phyloP scores from a whole-genome alignment of 2,329 filamentous ascomycete species.

The Colletotrichum acutatum region DNA sequence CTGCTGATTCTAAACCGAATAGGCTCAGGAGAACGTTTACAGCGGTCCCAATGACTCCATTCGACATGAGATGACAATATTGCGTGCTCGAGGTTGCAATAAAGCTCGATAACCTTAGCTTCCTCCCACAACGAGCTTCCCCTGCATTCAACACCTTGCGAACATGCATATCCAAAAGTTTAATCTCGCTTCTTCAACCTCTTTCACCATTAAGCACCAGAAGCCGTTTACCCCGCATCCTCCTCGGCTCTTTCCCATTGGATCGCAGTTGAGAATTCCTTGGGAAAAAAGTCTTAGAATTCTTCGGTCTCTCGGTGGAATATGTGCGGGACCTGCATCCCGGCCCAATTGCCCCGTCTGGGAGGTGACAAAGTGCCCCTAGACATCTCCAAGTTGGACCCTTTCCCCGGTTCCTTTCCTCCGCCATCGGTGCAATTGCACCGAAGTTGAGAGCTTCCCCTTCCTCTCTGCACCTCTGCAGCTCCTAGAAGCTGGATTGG shows the following conservation, averaged over 20 bases:
- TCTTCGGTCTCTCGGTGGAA: conserved; percentile 22
- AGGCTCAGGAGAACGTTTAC: background rate
- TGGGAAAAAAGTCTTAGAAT: background rate
- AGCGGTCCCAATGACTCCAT: background rate
- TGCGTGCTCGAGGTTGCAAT: conserved; percentile 18
- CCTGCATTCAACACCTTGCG: conserved; percentile 2
- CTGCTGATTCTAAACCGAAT: background rate
- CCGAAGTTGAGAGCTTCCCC: conserved; percentile 9
- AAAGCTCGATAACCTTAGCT: background rate
- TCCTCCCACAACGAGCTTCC: background rate
- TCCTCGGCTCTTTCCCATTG: conserved; percentile 21
- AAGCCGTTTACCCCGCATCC: conserved; percentile 20
- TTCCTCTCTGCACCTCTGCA: background rate
- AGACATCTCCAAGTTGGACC: background rate
- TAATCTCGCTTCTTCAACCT: conserved; percentile 25
- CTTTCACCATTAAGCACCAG: conserved; percentile 3
- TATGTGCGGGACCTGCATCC: conserved; percentile 26
- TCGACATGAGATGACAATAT: conserved; percentile 3
- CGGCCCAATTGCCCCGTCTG: conserved; percentile 29
- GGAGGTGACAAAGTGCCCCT: conserved; percentile 9
- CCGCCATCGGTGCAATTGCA: conserved; percentile 26
- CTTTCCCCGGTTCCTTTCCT: conserved; percentile 15
- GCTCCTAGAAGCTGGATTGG: background rate
- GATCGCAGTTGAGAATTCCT: conserved; percentile 4
- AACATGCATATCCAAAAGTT: conserved; percentile 13